These are phyloP conservation scores for Apiotrichum akiyoshidainum DNA, from an alignment of 1,284 basidiomycete species.

Conservation along the genomic window DNA sequence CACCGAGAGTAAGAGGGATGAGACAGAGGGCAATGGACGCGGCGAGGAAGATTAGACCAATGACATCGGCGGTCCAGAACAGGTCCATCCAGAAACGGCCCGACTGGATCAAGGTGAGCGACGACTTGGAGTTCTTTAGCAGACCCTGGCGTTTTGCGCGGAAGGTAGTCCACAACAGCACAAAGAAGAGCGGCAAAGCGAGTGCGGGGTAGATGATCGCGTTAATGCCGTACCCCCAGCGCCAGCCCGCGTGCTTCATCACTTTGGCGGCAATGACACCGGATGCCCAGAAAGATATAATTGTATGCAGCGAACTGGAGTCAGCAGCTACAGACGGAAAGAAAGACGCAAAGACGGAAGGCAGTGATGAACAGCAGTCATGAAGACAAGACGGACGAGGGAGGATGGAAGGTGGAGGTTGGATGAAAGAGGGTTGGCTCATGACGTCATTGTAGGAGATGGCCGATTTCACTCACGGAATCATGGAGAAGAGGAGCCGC, in stretches of 20 bases:
- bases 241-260: constrained; percentile 24
- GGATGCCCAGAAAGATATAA: constrained; percentile 43
- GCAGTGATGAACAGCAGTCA: too few relatives aligned
- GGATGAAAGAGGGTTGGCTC: too few relatives aligned
- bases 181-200: constrained; percentile 30
- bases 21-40: constrained; percentile 31
- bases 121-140: constrained; percentile 33
- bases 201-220: constrained; percentile 8
- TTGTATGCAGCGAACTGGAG: constrained; percentile 58
- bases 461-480: constrained; percentile 49
- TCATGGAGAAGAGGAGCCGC: constrained; percentile 60
- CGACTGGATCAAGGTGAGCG: constrained; percentile 19
- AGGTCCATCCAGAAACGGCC: constrained; percentile 24
- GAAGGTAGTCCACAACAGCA: constrained; percentile 44
- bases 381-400: too few relatives aligned
- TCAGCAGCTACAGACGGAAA: too few relatives aligned
- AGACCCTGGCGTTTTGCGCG: constrained; percentile 37
- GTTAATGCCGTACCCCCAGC: constrained; percentile 60
- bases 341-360: too few relatives aligned
- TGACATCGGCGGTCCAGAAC: constrained; percentile 49
- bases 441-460: too few relatives aligned
- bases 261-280: constrained; percentile 49
- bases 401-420: too few relatives aligned
- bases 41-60: constrained; percentile 45
- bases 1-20: constrained; percentile 49